Evolutionary conservation across 345 rosid species (phyloP), one percentile per base, ranked within the genome.

Genomic region (Gossypium raimondii): DNA sequence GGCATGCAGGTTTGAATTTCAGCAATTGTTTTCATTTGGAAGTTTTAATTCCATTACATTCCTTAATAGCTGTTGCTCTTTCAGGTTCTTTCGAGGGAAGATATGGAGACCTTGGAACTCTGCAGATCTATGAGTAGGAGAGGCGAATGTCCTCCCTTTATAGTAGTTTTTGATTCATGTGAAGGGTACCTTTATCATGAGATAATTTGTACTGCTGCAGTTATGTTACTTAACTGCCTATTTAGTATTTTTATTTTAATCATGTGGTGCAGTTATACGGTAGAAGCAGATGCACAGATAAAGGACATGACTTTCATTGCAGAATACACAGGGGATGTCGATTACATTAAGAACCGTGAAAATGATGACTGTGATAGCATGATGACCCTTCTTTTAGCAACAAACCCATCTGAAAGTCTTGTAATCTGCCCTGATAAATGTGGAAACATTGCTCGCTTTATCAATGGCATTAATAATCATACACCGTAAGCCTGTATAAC

Each of bases 271-370:
- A 93, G 98, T 75, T 92, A 70, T 84, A 93, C 98, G 1, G 97
- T 92, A 61, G 93, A 90, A 82, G 94, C 96, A 13, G 97, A 92
- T 78, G 86, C 86, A 75, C 91, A 76, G 60, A 92, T 93, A 27
- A 93, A 90, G 83, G 98, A 92, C 84, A 77, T 90, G 86, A 93
- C 98, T 67, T 81, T 93, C 73, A 81, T 93, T 73, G 84, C 92
- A 38, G 98, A 93, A 75, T 93, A 93, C 82, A 81, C 89, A 13
- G 98, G 98, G n/a, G 94, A 93, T 72, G 97, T 93, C 82, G 97
- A 93, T 84, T 93, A 85, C 82, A 77, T 90, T 65, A 82, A 79
- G 74, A 92, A 88, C 79, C 84, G 97, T 44, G 96, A 93, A 79
- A 79, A 83, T 24, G 97, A 93, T 44, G 97, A 92, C 70, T 89